A percentile compares a stretch with the other conserved stretches of the same genome.
Conservation (phyloP, 1,139 yeast species). For the Sugiyamaella japonica region DNA sequence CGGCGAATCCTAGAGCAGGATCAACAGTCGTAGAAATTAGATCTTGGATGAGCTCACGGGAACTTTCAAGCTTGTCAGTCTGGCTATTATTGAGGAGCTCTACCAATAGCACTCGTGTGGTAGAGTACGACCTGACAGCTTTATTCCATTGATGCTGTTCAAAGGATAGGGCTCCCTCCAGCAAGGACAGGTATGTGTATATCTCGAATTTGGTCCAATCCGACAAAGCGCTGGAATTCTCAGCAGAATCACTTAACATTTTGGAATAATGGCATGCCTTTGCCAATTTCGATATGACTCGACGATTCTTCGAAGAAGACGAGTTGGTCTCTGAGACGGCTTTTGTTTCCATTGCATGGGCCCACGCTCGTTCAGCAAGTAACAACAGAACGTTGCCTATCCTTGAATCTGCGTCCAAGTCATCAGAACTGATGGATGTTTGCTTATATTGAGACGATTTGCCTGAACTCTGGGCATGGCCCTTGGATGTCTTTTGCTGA, state of each 20-base stretch:
- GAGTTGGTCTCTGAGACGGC: slow-evolving; percentile 57
- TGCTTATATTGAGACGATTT: slow-evolving; percentile 40
- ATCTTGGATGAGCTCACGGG: slow-evolving; percentile 51
- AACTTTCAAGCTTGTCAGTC: slow-evolving; percentile 15
- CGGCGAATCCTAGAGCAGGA: slow-evolving; percentile 63
- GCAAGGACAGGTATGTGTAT: slow-evolving; percentile 58
- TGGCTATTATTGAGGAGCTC: slow-evolving; percentile 21
- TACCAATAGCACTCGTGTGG: slow-evolving; percentile 58
- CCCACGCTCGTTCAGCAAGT: slow-evolving; percentile 66
- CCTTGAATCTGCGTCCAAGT: slow-evolving; percentile 49
- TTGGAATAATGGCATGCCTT: slow-evolving; percentile 54
- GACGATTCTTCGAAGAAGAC: slow-evolving; percentile 38
- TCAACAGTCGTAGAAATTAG: slow-evolving; percentile 62
- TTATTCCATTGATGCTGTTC: slow-evolving; percentile 58
- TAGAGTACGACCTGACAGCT: slow-evolving; percentile 55
- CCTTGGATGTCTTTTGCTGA: slow-evolving; percentile 53
- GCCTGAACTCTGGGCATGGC: slow-evolving; percentile 33
- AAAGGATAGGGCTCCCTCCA: slow-evolving; percentile 60
- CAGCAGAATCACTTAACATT: slow-evolving; percentile 47
- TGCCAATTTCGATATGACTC: slow-evolving; percentile 66
- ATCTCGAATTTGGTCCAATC: slow-evolving; percentile 49
- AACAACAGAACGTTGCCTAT: slow-evolving; percentile 54
- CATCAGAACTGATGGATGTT: slow-evolving; percentile 44
- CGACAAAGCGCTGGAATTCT: slow-evolving; percentile 37
- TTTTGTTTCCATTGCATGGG: slow-evolving; percentile 67